phyloP scores from a whole-genome alignment of 371 early-diverging fungal genomes.

The Mucor irregularis region DNA sequence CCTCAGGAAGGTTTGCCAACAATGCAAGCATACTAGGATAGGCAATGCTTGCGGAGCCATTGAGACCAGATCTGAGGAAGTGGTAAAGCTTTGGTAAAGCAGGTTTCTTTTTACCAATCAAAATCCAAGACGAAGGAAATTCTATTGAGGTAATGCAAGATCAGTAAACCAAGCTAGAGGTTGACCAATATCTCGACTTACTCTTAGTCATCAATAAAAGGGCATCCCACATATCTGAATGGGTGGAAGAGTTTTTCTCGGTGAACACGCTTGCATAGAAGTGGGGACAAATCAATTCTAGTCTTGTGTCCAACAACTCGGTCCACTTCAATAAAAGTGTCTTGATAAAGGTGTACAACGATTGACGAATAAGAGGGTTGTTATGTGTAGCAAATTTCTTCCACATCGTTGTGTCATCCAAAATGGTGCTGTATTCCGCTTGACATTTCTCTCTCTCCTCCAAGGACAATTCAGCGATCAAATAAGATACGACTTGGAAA shows the following conservation, averaged over 20 bases:
- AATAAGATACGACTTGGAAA: constrained; percentile 50
- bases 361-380: constrained; percentile 52
- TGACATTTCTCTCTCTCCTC: constrained; percentile 41
- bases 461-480: constrained; percentile 45
- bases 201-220: constrained; percentile 64
- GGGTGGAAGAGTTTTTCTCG: constrained; percentile 57
- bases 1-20: constrained; percentile 56
- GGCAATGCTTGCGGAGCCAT: constrained; percentile 61
- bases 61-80: constrained; percentile 66
- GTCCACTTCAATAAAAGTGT: constrained; percentile 36
- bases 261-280: constrained; percentile 55
- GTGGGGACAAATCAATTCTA: constrained; percentile 49
- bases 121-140: constrained; percentile 69
- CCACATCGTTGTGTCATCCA: constrained; percentile 56
- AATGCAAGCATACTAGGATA: constrained; percentile 77
- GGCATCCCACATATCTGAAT: constrained; percentile 66
- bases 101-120: constrained; percentile 66
- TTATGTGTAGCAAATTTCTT: constrained; percentile 37
- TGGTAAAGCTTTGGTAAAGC: constrained; percentile 59
- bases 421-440: constrained; percentile 43
- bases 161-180: background rate
- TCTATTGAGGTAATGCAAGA: constrained; percentile 24
- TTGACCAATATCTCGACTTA: constrained; percentile 29
- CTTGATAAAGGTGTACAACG: constrained; percentile 50
- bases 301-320: constrained; percentile 43